phyloP scores from a whole-genome alignment of 2,329 filamentous ascomycete species.

The Fusarium pininemorale region DNA sequence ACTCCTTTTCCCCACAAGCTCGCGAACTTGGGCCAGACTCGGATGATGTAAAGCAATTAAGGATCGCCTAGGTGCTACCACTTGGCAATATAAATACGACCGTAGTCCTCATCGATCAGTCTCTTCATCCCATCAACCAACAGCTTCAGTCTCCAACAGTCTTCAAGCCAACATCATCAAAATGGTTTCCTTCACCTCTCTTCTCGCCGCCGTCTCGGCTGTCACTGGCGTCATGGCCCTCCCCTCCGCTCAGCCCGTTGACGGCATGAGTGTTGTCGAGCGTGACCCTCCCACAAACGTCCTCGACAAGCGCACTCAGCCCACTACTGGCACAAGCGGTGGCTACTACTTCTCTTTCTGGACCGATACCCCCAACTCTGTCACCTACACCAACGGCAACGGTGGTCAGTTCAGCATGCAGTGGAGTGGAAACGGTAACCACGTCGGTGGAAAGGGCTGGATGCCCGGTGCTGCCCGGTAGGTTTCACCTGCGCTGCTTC shows the following conservation, averaged over 20 bases:
- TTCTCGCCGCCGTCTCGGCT: slow-evolving; percentile 32
- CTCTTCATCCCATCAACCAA: not conserved
- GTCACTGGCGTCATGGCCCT: slow-evolving; percentile 31
- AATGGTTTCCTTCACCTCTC: slow-evolving; percentile 39
- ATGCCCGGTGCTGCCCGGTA: slow-evolving; percentile 46
- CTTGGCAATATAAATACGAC: slow-evolving; percentile 23
- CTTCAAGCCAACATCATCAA: not conserved
- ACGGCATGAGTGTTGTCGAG: not conserved
- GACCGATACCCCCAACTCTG: slow-evolving; percentile 55
- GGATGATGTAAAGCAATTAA: not conserved
- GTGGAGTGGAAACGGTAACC: slow-evolving; percentile 51
- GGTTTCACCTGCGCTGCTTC: not conserved
- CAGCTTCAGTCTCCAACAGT: not conserved
- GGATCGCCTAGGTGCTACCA: not conserved
- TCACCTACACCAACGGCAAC: slow-evolving; percentile 56
- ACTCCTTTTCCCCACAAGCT: slow-evolving; percentile 6
- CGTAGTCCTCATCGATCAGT: not conserved
- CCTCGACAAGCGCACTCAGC: slow-evolving; percentile 44
- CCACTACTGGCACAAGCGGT: slow-evolving; percentile 50
- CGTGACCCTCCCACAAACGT: slow-evolving; percentile 7
- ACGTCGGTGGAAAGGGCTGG: slow-evolving; percentile 43
- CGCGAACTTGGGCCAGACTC: not conserved
- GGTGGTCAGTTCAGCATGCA: slow-evolving; percentile 54
- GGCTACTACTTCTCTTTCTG: slow-evolving; percentile 60
- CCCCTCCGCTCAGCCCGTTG: slow-evolving; percentile 11